These are phyloP conservation scores for Deakozyma indianensis DNA, from an alignment of 805 yeast species.

Conservation along the genomic window DNA sequence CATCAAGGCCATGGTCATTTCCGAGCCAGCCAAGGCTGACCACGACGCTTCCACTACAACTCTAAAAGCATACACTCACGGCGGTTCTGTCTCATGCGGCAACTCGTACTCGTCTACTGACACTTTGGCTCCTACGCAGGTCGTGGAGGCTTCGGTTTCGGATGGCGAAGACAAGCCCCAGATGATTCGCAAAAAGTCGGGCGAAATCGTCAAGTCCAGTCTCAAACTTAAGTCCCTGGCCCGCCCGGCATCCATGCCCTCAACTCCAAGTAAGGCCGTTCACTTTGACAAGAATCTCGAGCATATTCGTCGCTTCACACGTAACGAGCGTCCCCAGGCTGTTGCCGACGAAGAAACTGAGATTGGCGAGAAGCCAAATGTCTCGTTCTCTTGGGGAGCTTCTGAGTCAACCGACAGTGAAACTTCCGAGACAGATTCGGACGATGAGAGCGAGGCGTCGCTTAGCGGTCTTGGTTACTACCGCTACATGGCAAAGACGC, in stretches of 20 bases:
- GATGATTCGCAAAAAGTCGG: slow-evolving; percentile 69
- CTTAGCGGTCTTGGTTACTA: slow-evolving; percentile 5
- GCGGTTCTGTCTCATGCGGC: background rate
- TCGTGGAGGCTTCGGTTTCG: background rate
- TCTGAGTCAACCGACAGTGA: slow-evolving; percentile 17
- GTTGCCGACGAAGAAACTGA: slow-evolving; percentile 34
- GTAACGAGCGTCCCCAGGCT: slow-evolving; percentile 61
- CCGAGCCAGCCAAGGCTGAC: background rate
- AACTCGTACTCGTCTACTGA: slow-evolving; percentile 1
- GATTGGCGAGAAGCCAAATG: slow-evolving; percentile 12
- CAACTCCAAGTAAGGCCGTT: slow-evolving; percentile 48
- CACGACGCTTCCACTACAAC: background rate
- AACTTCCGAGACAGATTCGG: slow-evolving; percentile 18
- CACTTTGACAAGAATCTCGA: slow-evolving; percentile 54
- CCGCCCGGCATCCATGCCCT: slow-evolving; percentile 23
- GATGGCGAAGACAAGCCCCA: background rate
- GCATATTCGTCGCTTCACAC: slow-evolving; percentile 57
- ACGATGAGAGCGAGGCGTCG: slow-evolving; percentile 10
- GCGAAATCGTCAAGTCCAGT: slow-evolving; percentile 72
- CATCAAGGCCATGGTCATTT: background rate
- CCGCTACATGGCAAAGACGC: slow-evolving; percentile 11
- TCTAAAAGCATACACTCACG: background rate
- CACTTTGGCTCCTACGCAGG: background rate
- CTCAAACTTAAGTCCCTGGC: slow-evolving; percentile 32
- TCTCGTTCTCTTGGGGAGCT: slow-evolving; percentile 14